These are phyloP conservation scores for Cichorium intybus DNA, from an alignment of 140 eudicot genomes.

Conservation along the genomic window DNA sequence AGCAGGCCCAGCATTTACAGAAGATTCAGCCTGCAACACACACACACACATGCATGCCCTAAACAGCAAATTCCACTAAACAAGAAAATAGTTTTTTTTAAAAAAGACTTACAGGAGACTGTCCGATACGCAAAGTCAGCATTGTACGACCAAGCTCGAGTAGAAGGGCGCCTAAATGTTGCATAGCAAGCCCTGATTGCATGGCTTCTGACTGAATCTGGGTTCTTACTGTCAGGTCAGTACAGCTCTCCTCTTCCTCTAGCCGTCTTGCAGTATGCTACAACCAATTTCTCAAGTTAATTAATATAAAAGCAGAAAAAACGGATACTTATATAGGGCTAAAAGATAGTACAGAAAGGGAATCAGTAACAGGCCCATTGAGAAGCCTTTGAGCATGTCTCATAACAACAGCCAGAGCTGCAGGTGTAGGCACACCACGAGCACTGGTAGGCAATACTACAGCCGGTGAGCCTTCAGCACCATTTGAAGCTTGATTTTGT, in stretches of 20 bases:
- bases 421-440: constrained; percentile 64
- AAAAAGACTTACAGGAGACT: constrained; percentile 59
- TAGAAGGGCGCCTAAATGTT: constrained; percentile 87
- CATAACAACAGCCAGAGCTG: constrained; percentile 58
- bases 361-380: constrained; percentile 53
- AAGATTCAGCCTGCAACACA: constrained; percentile 73
- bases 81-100: background rate
- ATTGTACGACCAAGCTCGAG: constrained; percentile 95
- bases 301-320: constrained; percentile 6
- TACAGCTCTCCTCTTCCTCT: constrained; percentile 62
- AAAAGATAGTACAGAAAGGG: constrained; percentile 56
- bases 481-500: constrained; percentile 44
- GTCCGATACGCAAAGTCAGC: constrained; percentile 80
- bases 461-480: constrained; percentile 31
- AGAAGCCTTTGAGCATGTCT: constrained; percentile 74
- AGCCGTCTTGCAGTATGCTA: constrained; percentile 82
- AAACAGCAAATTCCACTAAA: background rate
- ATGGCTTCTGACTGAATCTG: constrained; percentile 75
- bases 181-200: constrained; percentile 87
- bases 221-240: constrained; percentile 61
- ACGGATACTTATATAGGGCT: background rate
- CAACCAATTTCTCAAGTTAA: too few species aligned
- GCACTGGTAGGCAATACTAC: constrained; percentile 52
- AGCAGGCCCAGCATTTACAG: constrained; percentile 89
- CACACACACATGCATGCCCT: constrained; percentile 12